These are phyloP conservation scores for Puccinia brachypodii DNA, from an alignment of 1,284 basidiomycete genomes.

Conservation along the genomic window DNA sequence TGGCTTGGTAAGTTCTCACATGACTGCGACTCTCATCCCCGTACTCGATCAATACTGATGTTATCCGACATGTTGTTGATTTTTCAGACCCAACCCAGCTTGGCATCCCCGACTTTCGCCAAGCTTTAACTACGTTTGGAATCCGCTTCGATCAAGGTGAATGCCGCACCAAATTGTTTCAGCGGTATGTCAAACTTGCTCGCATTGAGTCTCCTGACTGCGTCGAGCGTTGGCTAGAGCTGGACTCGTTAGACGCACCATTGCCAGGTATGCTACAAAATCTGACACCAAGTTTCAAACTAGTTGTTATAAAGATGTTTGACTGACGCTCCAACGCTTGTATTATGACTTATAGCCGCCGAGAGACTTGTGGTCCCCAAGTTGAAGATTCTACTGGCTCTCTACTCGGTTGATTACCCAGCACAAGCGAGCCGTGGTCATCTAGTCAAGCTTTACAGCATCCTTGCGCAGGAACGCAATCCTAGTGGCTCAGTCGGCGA, in stretches of 20 bases:
- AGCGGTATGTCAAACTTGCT: conserved; percentile 6
- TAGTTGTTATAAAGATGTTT: no score
- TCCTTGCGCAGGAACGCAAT: background rate
- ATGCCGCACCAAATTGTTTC: background rate
- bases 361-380: background rate
- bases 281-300: background rate
- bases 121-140: conserved; percentile 14
- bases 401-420: background rate
- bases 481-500: background rate
- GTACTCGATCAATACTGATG: background rate
- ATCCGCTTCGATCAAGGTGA: background rate
- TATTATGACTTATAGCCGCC: background rate
- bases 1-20: no score
- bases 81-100: background rate
- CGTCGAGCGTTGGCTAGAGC: conserved; percentile 4
- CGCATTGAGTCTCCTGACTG: background rate
- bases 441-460: background rate
- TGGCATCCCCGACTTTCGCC: background rate
- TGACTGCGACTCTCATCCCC: no score
- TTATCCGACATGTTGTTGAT: background rate
- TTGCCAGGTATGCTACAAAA: background rate
- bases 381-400: conserved; percentile 11
- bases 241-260: background rate
- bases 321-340: background rate
- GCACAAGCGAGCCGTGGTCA: background rate